Evolutionary conservation across 495 filamentous ascomycete species (phyloP), one percentile per base, ranked within the genome.

Genomic region (Mytilinidion resinicola): DNA sequence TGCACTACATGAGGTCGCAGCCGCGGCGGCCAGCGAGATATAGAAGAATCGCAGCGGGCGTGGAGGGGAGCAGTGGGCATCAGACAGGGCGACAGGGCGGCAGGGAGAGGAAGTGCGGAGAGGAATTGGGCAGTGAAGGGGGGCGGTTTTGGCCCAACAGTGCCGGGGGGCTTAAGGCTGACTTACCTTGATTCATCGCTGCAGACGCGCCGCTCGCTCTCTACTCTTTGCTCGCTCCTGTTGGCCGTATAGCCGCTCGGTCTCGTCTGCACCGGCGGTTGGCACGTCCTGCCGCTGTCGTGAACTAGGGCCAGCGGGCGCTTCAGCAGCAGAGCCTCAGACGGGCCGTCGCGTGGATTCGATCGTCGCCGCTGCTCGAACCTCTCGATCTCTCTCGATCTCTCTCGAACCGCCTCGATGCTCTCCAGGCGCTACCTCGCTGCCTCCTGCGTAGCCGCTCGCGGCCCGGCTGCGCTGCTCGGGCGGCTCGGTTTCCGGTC

Each of bases 181-280:
- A 63, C 64, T 63, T 57, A 67, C 64, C 64, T 63, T 57, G 53
- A 58, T 67, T 67, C 64, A 67, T 66, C 38, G 60, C 61, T 66
- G 58, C 54, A 53, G 59, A 34, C 53, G 59, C 57, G 61, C 54
- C 38, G 56, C 55, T 41, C 25, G 25, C 25, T 30, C 25, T 2
- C 25, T 30, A 6, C 25, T 30, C 25, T 30, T 30, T 6, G 6
- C 25, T 30, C 25, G 25, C 25, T 30, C 25, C 25, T 30, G 25
- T 30, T 30, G 25, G 25, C 25, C 25, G 25, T 30, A 2, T 30
- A 30, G 25, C 25, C 25, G 25, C 25, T 30, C 25, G 25, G 6
- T 30, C 25, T 30, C 25, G 25, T 30, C 25, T 30, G 25, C 25
- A 6, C 6, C 25, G 25, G 25, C 25, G 25, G 25, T 30, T 3